Evolutionary conservation across 2,329 filamentous ascomycete genomes (phyloP).

Genomic region (Microcera coccophila): DNA sequence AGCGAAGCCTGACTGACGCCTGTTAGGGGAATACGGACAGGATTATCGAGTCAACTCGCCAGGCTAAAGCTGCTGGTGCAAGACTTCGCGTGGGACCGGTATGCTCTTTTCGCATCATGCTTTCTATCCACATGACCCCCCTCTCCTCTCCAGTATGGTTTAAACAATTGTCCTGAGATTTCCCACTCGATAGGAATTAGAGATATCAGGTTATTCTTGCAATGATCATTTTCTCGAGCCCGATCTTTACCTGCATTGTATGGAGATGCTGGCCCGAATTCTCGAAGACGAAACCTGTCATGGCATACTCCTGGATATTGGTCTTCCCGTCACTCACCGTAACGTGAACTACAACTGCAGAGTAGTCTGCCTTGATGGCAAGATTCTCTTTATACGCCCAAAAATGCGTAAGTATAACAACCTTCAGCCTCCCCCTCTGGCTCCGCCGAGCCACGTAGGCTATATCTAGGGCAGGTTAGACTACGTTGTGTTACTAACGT

Average conservation of each 20-base stretch:
- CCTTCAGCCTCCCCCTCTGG: too few species aligned
- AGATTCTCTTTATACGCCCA: constrained; percentile 67
- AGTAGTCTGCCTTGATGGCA: constrained; percentile 48
- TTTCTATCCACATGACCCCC: not conserved
- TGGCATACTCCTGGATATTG: constrained; percentile 38
- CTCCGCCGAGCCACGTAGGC: not conserved
- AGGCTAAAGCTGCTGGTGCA: constrained; percentile 59
- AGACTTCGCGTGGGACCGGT: constrained; percentile 57
- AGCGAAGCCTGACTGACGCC: not conserved
- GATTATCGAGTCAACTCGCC: constrained; percentile 59
- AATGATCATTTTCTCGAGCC: constrained; percentile 59
- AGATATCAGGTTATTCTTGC: constrained; percentile 36
- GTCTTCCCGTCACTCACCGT: constrained; percentile 41
- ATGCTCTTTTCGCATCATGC: not conserved
- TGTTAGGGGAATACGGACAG: constrained; percentile 55
- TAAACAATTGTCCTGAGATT: constrained; percentile 1
- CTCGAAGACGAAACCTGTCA: constrained; percentile 31
- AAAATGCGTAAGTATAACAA: constrained; percentile 51
- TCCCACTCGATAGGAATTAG: constrained; percentile 33
- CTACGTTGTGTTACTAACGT: not conserved
- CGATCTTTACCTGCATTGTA: constrained; percentile 31
- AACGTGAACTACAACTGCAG: constrained; percentile 25
- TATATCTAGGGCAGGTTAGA: not conserved
- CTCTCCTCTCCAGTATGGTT: not conserved
- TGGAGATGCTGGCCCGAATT: constrained; percentile 32